phyloP scores from a whole-genome alignment of 805 yeast species.

The Yamadazyma ubonensis region DNA sequence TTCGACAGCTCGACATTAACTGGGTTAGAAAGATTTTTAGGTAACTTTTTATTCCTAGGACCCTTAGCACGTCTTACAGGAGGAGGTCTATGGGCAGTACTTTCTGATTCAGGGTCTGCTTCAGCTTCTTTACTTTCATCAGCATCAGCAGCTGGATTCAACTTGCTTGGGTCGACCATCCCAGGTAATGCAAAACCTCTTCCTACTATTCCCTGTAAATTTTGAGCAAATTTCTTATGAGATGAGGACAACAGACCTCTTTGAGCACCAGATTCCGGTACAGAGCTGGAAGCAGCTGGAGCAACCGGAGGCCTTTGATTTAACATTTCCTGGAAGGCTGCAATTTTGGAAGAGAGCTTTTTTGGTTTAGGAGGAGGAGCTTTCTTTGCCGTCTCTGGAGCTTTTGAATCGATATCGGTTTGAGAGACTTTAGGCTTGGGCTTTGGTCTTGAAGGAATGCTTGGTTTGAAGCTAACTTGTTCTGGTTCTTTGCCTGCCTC shows the following conservation, averaged over 20 bases:
- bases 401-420: neutral
- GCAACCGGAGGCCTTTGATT: slow-evolving; percentile 24
- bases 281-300: neutral
- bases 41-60: slow-evolving; percentile 71
- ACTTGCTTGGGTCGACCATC: slow-evolving; percentile 45
- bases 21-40: slow-evolving; percentile 51
- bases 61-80: slow-evolving; percentile 58
- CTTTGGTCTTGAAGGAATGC: slow-evolving; percentile 8
- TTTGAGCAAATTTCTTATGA: slow-evolving; percentile 52
- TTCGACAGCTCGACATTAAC: slow-evolving; percentile 33
- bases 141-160: slow-evolving; percentile 13
- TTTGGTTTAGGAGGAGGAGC: slow-evolving; percentile 69
- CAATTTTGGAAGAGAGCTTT: slow-evolving; percentile 74
- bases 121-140: slow-evolving; percentile 8
- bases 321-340: slow-evolving; percentile 78
- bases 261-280: neutral
- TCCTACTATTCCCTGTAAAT: slow-evolving; percentile 58
- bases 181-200: slow-evolving; percentile 53
- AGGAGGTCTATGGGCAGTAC: neutral
- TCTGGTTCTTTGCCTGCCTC: too few relatives aligned
- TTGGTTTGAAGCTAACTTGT: slow-evolving; percentile 6
- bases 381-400: neutral
- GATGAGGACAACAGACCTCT: slow-evolving; percentile 31
- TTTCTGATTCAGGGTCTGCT: slow-evolving; percentile 15
- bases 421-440: slow-evolving; percentile 1